phyloP scores from a whole-genome alignment of 192 early-diverging fungal species.

The Dissophora ornata region DNA sequence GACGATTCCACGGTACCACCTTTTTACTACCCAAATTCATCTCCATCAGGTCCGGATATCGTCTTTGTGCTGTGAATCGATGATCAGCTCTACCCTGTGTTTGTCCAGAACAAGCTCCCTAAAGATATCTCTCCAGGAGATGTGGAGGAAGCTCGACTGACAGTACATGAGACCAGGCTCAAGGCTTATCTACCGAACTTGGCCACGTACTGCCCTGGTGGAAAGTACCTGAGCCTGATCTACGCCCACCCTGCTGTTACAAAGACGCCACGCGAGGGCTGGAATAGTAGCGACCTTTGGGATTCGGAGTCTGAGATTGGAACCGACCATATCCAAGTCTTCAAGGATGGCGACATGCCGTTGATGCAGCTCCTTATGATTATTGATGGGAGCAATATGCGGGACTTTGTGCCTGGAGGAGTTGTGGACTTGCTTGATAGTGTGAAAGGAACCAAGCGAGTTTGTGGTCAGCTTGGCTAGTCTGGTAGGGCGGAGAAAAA shows the following conservation, averaged over 20 bases:
- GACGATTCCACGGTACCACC: constrained; percentile 24
- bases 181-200: constrained; percentile 39
- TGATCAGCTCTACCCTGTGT: constrained; percentile 39
- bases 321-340: too few relatives aligned
- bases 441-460: constrained; percentile 34
- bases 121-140: constrained; percentile 28
- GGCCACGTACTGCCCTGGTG: constrained; percentile 36
- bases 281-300: too few relatives aligned
- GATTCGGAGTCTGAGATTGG: too few relatives aligned
- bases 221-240: constrained; percentile 49
- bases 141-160: constrained; percentile 36
- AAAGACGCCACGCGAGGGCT: constrained; percentile 34
- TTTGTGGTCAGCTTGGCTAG: constrained; percentile 19
- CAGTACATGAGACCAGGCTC: constrained; percentile 42
- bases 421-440: constrained; percentile 32
- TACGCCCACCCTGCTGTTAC: constrained; percentile 25
- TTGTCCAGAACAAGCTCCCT: constrained; percentile 35
- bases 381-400: constrained; percentile 40
- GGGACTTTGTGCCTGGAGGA: constrained; percentile 19
- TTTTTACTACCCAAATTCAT: constrained; percentile 38
- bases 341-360: too few relatives aligned
- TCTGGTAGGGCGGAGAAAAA: constrained; percentile 31
- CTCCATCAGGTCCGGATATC: constrained; percentile 30
- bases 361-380: constrained; percentile 48
- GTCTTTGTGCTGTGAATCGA: constrained; percentile 43